Evolutionary conservation across 169 alveolate genomes (phyloP).

Genomic region (Amoebophrya sp.): DNA sequence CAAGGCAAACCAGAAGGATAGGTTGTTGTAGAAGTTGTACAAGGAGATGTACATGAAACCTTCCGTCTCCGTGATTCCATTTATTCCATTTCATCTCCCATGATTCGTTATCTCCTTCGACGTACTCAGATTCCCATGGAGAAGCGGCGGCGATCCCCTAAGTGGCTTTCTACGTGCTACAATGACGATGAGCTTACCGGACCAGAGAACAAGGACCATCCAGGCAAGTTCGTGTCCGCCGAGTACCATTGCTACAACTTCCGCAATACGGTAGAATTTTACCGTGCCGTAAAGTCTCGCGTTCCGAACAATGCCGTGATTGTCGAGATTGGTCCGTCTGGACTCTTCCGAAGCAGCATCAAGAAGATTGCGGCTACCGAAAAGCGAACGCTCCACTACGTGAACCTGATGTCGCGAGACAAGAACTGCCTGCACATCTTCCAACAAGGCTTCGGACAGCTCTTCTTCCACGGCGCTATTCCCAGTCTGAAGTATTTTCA

Average conservation of each 20-base stretch:
- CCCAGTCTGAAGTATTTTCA: not conserved
- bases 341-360: not conserved
- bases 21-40: too few relatives aligned
- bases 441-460: not conserved
- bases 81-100: too few relatives aligned
- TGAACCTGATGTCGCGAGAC: not conserved
- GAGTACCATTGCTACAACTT: slow-evolving; percentile 25
- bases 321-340: not conserved
- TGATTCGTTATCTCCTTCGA: too few relatives aligned
- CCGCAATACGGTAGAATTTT: slow-evolving; percentile 6
- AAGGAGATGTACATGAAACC: too few relatives aligned
- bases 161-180: slow-evolving; percentile 4
- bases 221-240: slow-evolving; percentile 8
- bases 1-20: too few relatives aligned
- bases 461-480: not conserved
- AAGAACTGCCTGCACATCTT: not conserved
- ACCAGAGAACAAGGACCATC: not conserved
- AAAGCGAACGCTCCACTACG: not conserved
- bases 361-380: not conserved
- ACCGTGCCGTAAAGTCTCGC: not conserved
- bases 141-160: not conserved
- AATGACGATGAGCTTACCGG: not conserved
- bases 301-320: not conserved
- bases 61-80: too few relatives aligned
- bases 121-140: not conserved